A percentile compares a stretch with the other conserved stretches of the same genome.
Conservation (phyloP, 208 protist species). For the Endotrypanum monterogeii region DNA sequence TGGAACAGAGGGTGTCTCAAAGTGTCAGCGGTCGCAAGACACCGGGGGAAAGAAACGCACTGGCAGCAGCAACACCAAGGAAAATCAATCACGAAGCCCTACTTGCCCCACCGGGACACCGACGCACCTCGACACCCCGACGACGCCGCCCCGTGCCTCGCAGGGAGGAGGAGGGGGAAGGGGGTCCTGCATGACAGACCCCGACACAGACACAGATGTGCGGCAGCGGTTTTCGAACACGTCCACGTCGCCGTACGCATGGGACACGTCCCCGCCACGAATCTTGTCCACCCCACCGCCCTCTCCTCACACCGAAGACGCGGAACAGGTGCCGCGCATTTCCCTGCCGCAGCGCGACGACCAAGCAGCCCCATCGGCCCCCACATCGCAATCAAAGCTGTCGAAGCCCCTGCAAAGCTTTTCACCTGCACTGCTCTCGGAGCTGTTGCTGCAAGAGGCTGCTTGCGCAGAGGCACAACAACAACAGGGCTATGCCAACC, state of each 20-base stretch:
- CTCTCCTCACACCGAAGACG: not conserved
- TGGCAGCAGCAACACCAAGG: not conserved
- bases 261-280: not conserved
- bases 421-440: constrained; percentile 10
- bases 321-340: not conserved
- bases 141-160: not conserved
- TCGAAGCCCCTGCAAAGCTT: not conserved
- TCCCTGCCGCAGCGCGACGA: not conserved
- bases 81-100: not conserved
- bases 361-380: too few species aligned
- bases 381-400: not conserved
- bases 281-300: not conserved
- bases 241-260: not conserved
- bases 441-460: constrained; percentile 22
- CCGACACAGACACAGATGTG: not conserved
- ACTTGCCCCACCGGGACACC: not conserved
- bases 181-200: not conserved
- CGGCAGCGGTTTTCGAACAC: constrained; percentile 40
- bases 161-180: too few species aligned
- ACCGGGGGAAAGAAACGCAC: not conserved
- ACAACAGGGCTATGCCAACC: not conserved
- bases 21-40: not conserved
- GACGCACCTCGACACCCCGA: not conserved
- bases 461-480: constrained; percentile 11
- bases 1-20: not conserved